Conservation (phyloP, 2,329 filamentous ascomycete species). For the Neophaeococcomyces aloes region DNA sequence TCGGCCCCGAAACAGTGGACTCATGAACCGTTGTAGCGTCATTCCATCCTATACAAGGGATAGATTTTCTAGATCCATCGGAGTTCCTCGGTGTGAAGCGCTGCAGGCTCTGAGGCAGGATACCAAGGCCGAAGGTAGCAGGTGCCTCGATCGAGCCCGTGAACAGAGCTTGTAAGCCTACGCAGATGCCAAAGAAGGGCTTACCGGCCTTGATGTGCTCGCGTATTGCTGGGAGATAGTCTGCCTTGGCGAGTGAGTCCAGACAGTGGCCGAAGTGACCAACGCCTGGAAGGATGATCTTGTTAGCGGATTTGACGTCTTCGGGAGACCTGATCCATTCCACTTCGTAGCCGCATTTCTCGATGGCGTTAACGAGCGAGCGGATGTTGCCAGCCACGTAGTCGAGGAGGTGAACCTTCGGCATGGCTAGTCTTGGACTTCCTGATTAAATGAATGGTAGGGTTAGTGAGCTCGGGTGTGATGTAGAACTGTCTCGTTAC, state of each 20-base stretch:
- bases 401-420: conserved; percentile 49
- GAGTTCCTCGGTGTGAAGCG: conserved; percentile 52
- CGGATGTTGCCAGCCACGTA: conserved; percentile 96
- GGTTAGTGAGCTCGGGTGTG: too few species aligned
- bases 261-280: conserved; percentile 97
- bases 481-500: too few species aligned
- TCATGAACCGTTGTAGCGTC: conserved; percentile 56
- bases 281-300: conserved; percentile 89
- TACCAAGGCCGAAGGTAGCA: conserved; percentile 58
- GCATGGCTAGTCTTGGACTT: conserved; percentile 26
- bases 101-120: conserved; percentile 61
- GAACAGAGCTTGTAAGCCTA: conserved; percentile 85
- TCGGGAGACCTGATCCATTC: conserved; percentile 82
- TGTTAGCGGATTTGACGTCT: conserved; percentile 79
- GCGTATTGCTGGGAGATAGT: conserved; percentile 72
- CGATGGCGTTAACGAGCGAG: conserved; percentile 88
- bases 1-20: background rate
- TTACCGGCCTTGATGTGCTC: conserved; percentile 82
- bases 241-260: conserved; percentile 67
- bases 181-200: conserved; percentile 96
- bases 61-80: conserved; percentile 39
- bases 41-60: conserved; percentile 99
- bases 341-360: conserved; percentile 85
- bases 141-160: conserved; percentile 72
- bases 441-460: too few species aligned